Evolutionary conservation across 1,284 basidiomycete species (phyloP).

Genomic region (Porogramme epimiltina): DNA sequence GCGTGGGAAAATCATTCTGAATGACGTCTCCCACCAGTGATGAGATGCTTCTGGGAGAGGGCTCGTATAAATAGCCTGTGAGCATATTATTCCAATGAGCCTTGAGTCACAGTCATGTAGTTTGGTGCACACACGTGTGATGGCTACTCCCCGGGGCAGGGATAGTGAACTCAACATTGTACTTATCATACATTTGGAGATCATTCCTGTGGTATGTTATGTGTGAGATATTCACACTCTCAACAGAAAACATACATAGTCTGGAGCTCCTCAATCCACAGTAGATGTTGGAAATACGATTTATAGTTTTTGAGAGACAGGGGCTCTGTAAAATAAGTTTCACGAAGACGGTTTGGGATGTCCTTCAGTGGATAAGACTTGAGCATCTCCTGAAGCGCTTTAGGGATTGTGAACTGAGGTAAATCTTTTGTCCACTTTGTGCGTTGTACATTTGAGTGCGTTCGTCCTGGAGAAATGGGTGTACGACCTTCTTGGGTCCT

Average conservation of each 20-base stretch:
- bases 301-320: no score
- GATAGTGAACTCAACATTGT: no score
- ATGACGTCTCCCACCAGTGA: conserved; percentile 59
- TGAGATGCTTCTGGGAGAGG: conserved; percentile 65
- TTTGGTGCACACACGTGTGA: no score
- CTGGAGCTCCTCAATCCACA: no score
- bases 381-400: conserved; percentile 12
- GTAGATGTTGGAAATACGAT: no score
- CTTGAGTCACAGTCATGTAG: no score
- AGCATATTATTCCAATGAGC: no score
- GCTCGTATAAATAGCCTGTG: conserved; percentile 65
- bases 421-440: conserved; percentile 19
- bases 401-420: conserved; percentile 7
- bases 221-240: no score
- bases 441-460: conserved; percentile 5
- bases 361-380: conserved; percentile 8
- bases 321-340: conserved; percentile 43
- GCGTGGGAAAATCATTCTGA: neutral
- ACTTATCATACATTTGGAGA: no score
- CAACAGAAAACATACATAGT: no score
- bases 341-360: conserved; percentile 9
- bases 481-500: conserved; percentile 10
- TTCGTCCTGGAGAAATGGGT: conserved; percentile 2
- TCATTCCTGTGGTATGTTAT: no score
- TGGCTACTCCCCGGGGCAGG: no score